Evolutionary conservation across 768 basidiomycete species (phyloP), one percentile per base, ranked within the genome.

Genomic region (Mycena venus): DNA sequence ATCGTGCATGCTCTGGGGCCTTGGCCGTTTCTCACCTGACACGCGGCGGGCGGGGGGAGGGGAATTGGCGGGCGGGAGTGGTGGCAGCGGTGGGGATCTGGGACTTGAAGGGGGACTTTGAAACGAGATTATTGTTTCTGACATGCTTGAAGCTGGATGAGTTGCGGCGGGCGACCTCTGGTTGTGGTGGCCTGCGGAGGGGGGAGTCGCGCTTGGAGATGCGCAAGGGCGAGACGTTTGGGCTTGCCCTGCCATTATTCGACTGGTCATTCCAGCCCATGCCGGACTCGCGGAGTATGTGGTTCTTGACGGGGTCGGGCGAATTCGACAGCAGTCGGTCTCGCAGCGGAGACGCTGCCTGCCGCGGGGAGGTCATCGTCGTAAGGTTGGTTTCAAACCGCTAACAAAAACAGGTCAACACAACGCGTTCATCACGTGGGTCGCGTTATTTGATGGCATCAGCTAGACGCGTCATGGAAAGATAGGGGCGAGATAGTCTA

Each of bases 101-200:
- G 3, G 90, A 90, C 78, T 93, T 94, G 86, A 96, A 96, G 12
- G 95, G 95, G 14, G 95, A 96, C 77, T 95, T 95, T 32, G 93
- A 92, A 21, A 96, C 95, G 68, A 96, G 91, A 80, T 93, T 92
- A 81, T 92, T 94, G 78, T 86, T 92, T 78, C 88, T 89, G 75
- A 96, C 89, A 82, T 95, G 95, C 76, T 90, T 92, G 84, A 93
- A 96, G 82, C 94, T 95, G 49, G 91, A 92, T 10, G 94, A 95
- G 19, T 90, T 88, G 51, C 95, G 89, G 36, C 95, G 91, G 59
- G 92, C 91, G 55, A 95, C 83, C n/a, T 84, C 82, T 55, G 90
- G 85, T 56, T 85, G 88, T 25, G 85, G 85, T 6, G 84, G 82
- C 38, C 83, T 82, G 56, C 65, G 72, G 17, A 76, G 75, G 31